phyloP scores from a whole-genome alignment of 2,329 filamentous ascomycete species.

The Cladosporium cucumerinum region DNA sequence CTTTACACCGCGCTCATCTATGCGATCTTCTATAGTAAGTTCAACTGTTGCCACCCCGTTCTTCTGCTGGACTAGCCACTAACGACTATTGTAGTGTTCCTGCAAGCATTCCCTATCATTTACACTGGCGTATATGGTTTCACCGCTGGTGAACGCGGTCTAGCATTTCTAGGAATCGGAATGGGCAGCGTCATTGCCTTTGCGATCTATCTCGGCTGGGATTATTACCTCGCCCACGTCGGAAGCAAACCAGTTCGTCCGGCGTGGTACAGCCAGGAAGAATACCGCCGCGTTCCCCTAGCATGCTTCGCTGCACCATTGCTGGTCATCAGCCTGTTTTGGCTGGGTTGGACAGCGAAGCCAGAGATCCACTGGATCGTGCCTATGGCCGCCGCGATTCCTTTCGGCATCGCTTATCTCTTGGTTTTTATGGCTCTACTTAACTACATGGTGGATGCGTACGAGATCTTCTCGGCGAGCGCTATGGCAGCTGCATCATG shows the following conservation, averaged over 20 bases:
- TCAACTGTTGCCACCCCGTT: background rate
- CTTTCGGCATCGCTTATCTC: slow-evolving; percentile 47
- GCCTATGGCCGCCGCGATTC: slow-evolving; percentile 39
- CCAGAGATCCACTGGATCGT: slow-evolving; percentile 43
- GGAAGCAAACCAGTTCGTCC: slow-evolving; percentile 38
- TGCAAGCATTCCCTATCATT: slow-evolving; percentile 68
- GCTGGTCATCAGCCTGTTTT: slow-evolving; percentile 36
- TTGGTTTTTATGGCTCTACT: slow-evolving; percentile 50
- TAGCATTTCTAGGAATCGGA: slow-evolving; percentile 67
- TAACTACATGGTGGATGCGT: slow-evolving; percentile 65
- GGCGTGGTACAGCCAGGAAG: slow-evolving; percentile 59
- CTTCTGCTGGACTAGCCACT: background rate
- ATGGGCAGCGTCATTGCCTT: slow-evolving; percentile 57
- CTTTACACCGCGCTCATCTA: slow-evolving; percentile 64
- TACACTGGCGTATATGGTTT: slow-evolving; percentile 63
- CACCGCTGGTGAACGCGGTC: slow-evolving; percentile 60
- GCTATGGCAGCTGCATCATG: slow-evolving; percentile 83
- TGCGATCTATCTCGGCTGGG: slow-evolving; percentile 62
- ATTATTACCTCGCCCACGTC: slow-evolving; percentile 55
- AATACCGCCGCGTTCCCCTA: slow-evolving; percentile 68
- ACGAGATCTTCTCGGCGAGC: slow-evolving; percentile 69
- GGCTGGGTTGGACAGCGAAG: slow-evolving; percentile 41
- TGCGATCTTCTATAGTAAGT: slow-evolving; percentile 57
- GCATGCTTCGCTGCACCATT: slow-evolving; percentile 65
- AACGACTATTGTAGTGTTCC: slow-evolving; percentile 53